Base-by-base conservation (phyloP, 176 grass and related monocot genomes). In the Oropetium thomaeum region DNA sequence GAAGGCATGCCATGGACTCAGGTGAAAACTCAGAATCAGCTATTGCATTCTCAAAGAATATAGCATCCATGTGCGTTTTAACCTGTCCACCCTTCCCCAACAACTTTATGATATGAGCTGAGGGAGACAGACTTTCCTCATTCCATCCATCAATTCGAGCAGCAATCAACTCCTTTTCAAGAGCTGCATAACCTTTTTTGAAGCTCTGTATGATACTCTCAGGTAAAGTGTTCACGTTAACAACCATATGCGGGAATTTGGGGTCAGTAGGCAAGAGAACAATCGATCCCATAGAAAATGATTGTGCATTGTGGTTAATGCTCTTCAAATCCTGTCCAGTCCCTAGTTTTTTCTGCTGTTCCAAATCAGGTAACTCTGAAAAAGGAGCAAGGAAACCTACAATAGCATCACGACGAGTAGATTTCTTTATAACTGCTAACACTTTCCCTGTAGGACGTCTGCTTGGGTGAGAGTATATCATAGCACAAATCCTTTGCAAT, bases 31-130 rank as follows among this genome's bases (percentile, higher is more conserved):
- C 65, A 57, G 82, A 20, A 69, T 71, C 57, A 60, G 19, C 67
- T 81, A 99, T 92, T 8, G 79, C 86, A 92, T 99, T 86, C 76
- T 99, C 84, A 78, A 90, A 99, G 49, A 99, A 72, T 84, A 99
- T 99, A 39, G 96, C 96, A 79, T 81, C 79, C 41, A 99, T 99
- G 69, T 92, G 91, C 20, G 91, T 83, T 62, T 95, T 88, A 69
- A 92, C 90, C 39, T 86, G 84, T 38, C 86, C 89, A 64, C 84
- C 96, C 74, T 75, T 82, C 39, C 91, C 96, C 77, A 99, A 79
- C 25, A 95, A 64, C 25, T 81, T 69, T 31, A 99, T 42, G 40
- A 95, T 40, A 44, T 72, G 87, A 15, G 87, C 96, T 73, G 72
- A 71, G 49, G 91, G 96, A 75, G 79, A 86, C 55, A 79, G 42